Conservation (phyloP, 768 basidiomycete species). For the Serendipita sp. region DNA sequence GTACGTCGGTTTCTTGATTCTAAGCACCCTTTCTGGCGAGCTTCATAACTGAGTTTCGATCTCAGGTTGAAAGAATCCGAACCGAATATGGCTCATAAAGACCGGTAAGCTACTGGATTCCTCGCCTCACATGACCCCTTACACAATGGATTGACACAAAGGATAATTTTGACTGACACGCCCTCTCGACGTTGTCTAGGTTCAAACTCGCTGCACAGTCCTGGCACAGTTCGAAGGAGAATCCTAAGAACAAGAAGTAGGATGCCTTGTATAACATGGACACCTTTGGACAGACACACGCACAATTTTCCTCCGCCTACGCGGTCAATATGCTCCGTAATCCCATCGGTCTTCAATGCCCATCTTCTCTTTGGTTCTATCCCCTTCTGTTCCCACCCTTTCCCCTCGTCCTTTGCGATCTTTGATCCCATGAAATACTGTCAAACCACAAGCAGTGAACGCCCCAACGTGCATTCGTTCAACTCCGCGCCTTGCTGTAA, state of each 20-base stretch:
- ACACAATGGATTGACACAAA: not conserved
- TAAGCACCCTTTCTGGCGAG: not conserved
- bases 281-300: too few relatives aligned
- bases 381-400: too few relatives aligned
- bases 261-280: too few relatives aligned
- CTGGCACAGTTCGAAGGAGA: constrained; percentile 63
- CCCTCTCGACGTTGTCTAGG: constrained; percentile 19
- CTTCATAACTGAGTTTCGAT: not conserved
- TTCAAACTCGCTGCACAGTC: constrained; percentile 60
- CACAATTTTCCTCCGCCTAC: too few relatives aligned
- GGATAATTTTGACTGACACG: constrained; percentile 10
- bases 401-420: too few relatives aligned
- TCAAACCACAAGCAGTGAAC: too few relatives aligned
- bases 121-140: not conserved
- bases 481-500: too few relatives aligned
- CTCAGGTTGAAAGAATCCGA: constrained; percentile 45
- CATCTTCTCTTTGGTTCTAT: too few relatives aligned
- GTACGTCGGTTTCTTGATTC: not conserved
- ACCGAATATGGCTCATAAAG: constrained; percentile 54
- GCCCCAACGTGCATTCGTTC: too few relatives aligned
- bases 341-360: too few relatives aligned
- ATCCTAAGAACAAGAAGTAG: constrained; percentile 25
- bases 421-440: too few relatives aligned
- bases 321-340: too few relatives aligned
- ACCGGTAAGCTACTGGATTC: constrained; percentile 34